These are phyloP conservation scores for Dryadomyces quercus-mongolicae DNA, from an alignment of 2,329 filamentous ascomycete genomes.

Conservation along the genomic window DNA sequence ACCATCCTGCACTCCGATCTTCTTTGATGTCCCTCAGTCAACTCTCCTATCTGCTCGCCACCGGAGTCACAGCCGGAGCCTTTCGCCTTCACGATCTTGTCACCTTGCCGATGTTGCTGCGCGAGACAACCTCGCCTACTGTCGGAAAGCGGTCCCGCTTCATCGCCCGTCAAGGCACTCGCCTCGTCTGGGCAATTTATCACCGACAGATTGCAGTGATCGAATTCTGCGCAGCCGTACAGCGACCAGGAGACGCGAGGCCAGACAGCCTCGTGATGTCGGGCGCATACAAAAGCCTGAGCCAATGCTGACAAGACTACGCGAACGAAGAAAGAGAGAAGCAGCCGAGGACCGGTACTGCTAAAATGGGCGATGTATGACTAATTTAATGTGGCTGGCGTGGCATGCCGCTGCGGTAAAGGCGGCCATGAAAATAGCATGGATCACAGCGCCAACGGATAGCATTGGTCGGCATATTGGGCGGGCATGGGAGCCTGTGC, in stretches of 20 bases:
- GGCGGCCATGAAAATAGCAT: background rate
- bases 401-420: background rate
- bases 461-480: background rate
- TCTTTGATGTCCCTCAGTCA: background rate
- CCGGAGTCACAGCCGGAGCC: conserved; percentile 1
- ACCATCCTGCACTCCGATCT: background rate
- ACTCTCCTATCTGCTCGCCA: background rate
- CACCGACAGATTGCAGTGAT: background rate
- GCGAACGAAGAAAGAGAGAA: background rate
- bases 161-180: background rate
- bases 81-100: background rate
- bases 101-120: background rate
- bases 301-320: background rate
- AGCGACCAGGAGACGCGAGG: background rate
- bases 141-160: background rate
- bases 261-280: background rate
- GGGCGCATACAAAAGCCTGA: background rate
- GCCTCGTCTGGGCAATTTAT: background rate
- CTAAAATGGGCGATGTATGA: background rate
- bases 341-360: background rate
- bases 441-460: background rate
- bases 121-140: background rate
- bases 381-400: background rate
- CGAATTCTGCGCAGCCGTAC: background rate
- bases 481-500: background rate